Percentiles rank a stretch among this genome's conserved stretches.
Evolutionary conservation across 2,329 filamentous ascomycete species (phyloP).

Genomic region (Phaeosphaeriaceae sp.): DNA sequence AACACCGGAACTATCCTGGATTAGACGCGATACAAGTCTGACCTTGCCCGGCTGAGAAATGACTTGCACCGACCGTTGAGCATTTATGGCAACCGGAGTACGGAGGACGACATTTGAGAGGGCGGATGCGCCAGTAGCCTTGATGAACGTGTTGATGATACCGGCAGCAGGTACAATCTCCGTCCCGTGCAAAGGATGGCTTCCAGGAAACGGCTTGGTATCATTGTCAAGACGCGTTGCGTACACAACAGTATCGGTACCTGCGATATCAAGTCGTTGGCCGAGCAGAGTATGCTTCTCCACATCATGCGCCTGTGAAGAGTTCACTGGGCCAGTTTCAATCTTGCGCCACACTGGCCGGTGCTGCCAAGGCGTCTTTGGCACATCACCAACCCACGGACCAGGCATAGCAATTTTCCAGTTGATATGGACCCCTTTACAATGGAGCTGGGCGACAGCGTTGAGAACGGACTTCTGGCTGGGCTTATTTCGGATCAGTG

Average conservation of each 20-base stretch:
- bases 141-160: constrained; percentile 50
- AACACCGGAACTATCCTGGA: constrained; percentile 5
- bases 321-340: constrained; percentile 5
- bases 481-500: constrained; percentile 36
- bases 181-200: constrained; percentile 49
- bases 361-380: constrained; percentile 33
- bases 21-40: constrained; percentile 10
- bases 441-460: constrained; percentile 36
- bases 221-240: constrained; percentile 39
- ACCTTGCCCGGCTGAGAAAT: constrained; percentile 14
- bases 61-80: constrained; percentile 44
- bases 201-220: constrained; percentile 50
- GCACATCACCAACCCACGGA: constrained; percentile 18
- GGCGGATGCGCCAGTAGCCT: constrained; percentile 32
- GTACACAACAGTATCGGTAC: constrained; percentile 36
- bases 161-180: constrained; percentile 53
- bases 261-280: constrained; percentile 33
- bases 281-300: constrained; percentile 47
- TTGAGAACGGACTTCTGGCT: constrained; percentile 34
- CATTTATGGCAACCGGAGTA: constrained; percentile 45
- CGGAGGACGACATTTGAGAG: constrained; percentile 43
- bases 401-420: constrained; percentile 12
- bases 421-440: constrained; percentile 35
- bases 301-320: constrained; percentile 29
- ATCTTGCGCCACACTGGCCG: constrained; percentile 22